phyloP scores from a whole-genome alignment of 768 basidiomycete genomes.

The Kwoniella newhampshirensis region DNA sequence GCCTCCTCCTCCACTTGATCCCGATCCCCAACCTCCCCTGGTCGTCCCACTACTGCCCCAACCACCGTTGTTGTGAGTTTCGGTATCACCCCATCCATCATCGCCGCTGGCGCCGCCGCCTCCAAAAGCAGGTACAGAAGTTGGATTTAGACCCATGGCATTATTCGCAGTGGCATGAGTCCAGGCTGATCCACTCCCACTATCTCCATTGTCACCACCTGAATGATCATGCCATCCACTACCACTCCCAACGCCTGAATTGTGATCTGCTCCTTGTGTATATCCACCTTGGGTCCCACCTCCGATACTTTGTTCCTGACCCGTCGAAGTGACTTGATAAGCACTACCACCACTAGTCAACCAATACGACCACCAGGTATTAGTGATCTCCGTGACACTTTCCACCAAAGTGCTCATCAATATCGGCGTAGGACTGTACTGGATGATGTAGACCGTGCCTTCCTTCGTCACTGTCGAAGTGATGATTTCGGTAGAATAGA shows the following conservation, averaged over 20 bases:
- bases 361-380: constrained; percentile 36
- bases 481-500: constrained; percentile 41
- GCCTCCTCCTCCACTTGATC: too few relatives aligned
- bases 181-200: constrained; percentile 13
- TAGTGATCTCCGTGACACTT: constrained; percentile 26
- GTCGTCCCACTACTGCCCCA: background rate
- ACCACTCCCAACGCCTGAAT: background rate
- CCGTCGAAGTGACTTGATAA: constrained; percentile 9
- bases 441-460: constrained; percentile 38
- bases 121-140: background rate
- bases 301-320: constrained; percentile 5
- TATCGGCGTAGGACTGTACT: constrained; percentile 38
- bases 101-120: too few relatives aligned
- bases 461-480: constrained; percentile 37
- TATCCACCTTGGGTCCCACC: constrained; percentile 5
- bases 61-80: too few relatives aligned
- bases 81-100: constrained; percentile 5
- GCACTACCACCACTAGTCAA: constrained; percentile 6
- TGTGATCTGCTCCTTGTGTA: background rate
- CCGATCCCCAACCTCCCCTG: too few relatives aligned
- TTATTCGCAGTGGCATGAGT: constrained; percentile 14
- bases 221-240: constrained; percentile 1
- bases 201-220: background rate
- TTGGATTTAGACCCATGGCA: constrained; percentile 5
- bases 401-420: constrained; percentile 21